Evolutionary conservation across 129 eudicot genomes (phyloP).

Genomic region (carrot (Daucus carota)): DNA sequence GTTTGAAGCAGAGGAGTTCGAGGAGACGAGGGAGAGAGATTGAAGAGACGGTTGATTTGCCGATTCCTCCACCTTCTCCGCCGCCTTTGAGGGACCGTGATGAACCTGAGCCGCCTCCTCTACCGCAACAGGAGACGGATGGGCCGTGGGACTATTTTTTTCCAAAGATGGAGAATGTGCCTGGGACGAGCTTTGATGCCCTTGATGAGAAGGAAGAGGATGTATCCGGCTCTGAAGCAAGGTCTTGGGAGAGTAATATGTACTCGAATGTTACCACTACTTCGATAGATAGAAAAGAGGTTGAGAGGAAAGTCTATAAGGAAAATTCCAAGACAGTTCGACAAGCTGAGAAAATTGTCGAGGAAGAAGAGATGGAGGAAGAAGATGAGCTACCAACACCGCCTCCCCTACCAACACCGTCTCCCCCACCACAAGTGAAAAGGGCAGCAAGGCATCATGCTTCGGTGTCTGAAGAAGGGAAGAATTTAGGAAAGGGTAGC

Average conservation of each 20-base stretch:
- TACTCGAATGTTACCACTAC: background rate
- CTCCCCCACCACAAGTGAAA: background rate
- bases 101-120: constrained; percentile 52
- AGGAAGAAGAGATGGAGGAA: background rate
- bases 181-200: background rate
- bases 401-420: background rate
- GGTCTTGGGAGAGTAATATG: background rate
- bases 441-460: background rate
- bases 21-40: background rate
- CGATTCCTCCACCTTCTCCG: constrained; percentile 45
- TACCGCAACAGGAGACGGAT: constrained; percentile 16
- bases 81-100: constrained; percentile 16
- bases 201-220: constrained; percentile 2
- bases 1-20: constrained; percentile 19
- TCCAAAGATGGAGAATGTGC: constrained; percentile 32
- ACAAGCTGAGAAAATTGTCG: constrained; percentile 2
- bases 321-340: background rate
- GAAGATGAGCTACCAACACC: constrained; percentile 2
- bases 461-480: background rate
- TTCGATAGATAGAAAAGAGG: background rate
- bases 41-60: background rate
- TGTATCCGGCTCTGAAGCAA: background rate
- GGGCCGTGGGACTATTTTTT: constrained; percentile 12
- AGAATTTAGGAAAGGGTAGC: background rate
- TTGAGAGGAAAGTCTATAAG: background rate